Conservation (phyloP, 169 alveolate species). For the Plasmodium vinckei region DNA sequence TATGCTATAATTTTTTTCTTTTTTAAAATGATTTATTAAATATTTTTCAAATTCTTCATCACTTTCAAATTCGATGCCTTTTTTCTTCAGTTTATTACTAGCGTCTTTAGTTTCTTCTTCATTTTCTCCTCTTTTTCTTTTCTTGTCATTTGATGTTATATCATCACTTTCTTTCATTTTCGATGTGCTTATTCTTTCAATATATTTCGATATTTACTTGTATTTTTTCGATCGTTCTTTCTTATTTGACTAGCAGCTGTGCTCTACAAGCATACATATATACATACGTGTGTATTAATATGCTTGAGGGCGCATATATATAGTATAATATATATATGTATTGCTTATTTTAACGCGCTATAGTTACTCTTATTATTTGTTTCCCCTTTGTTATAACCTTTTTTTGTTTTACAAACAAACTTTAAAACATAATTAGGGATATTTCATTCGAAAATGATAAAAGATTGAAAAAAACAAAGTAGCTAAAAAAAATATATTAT, state of each 20-base stretch:
- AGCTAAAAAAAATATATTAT: no score
- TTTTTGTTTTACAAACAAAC: no score
- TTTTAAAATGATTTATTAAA: constrained; percentile 46
- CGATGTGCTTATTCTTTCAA: neutral
- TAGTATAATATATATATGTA: neutral
- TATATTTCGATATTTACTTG: neutral
- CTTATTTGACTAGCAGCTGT: constrained; percentile 9
- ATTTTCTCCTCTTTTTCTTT: constrained; percentile 24
- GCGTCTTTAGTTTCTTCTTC: constrained; percentile 22
- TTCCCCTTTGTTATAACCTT: no score
- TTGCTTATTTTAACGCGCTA: neutral
- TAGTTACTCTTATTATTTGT: no score
- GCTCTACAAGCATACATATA: neutral
- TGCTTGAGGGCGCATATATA: neutral
- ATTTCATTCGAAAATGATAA: no score
- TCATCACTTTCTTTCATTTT: constrained; percentile 37
- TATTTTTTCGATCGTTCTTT: neutral
- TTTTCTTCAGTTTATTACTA: constrained; percentile 11
- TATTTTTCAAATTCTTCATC: constrained; percentile 73
- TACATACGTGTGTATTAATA: neutral
- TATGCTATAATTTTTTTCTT: neutral
- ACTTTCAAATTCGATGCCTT: constrained; percentile 55
- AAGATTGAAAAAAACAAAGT: no score
- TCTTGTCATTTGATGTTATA: constrained; percentile 1
- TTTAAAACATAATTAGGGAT: no score